Percentiles rank a stretch among this genome's conserved stretches.
These are phyloP conservation scores for Heritiera fomes DNA, from an alignment of 345 rosid genomes.

Conservation along the genomic window DNA sequence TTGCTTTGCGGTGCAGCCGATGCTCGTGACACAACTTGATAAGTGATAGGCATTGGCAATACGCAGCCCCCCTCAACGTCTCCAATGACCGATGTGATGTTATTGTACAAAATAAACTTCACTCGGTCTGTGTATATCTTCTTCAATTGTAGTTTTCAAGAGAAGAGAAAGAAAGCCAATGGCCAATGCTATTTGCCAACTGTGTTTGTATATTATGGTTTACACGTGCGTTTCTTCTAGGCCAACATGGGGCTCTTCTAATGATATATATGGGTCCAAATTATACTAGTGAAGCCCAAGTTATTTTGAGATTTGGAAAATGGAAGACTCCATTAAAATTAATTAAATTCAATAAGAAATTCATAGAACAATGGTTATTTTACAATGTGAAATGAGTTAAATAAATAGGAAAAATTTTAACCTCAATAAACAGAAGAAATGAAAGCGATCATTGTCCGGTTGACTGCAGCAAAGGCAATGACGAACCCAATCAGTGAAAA, in stretches of 20 bases:
- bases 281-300: not conserved
- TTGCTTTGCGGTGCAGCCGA: too few relatives aligned
- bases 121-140: too few relatives aligned
- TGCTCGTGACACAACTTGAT: too few relatives aligned
- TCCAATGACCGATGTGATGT: too few relatives aligned
- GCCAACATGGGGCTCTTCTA: not conserved
- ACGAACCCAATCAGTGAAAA: constrained; percentile 15
- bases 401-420: not conserved
- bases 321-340: not conserved
- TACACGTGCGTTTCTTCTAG: not conserved
- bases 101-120: too few relatives aligned
- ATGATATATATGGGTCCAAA: too few relatives aligned
- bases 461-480: constrained; percentile 7
- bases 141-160: too few relatives aligned
- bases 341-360: constrained; percentile 18
- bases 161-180: too few relatives aligned
- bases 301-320: not conserved
- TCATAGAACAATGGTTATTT: constrained; percentile 7
- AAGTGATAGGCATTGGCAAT: too few relatives aligned
- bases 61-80: too few relatives aligned
- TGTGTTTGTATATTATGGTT: too few relatives aligned
- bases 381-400: not conserved
- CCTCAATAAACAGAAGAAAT: not conserved
- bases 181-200: too few relatives aligned
- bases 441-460: not conserved